Base-by-base conservation (phyloP, 1,284 basidiomycete genomes). In the Leccinum pachyderme region DNA sequence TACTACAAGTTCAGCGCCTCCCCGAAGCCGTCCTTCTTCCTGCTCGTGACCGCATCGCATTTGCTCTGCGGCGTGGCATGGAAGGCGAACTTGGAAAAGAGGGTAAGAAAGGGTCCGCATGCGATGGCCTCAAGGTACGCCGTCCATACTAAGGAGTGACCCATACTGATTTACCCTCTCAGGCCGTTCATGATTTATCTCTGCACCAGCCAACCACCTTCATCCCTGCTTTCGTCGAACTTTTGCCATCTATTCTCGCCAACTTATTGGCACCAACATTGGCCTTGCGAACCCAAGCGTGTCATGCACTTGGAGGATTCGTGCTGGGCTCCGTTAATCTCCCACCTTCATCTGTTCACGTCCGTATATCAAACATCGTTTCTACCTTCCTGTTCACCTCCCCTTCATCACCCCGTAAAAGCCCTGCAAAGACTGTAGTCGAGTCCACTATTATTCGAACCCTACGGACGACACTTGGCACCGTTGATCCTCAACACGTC, bases 61-160 rank as follows among this genome's bases (percentile, higher is more conserved):
- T 81, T 54, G 86, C 87, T 2, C 67, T 92, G 8, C 79, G 81
- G 51, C 82, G 89, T 35, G 90, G 84, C n/a, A 81, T 92, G 58
- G 85, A 88, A 55, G 90, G 90, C 11, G 86, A 91, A 57, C 80
- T 92, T 18, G 90, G 89, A 3, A 89, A 89, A 65, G 90, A 92
- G 69, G 89, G 89, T 8, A 91, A 91, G 74, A 91, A 89, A 62
- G 89, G 90, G 0, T 82, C 89, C 2, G 79, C 77, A 2, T 84
- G 78, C 39, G 89, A 92, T 66, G 87, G 86, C 18, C 76, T 91
- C 46, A 87, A 83, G 79, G 87, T 86, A 64, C 54, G 65, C 63
- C 63, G 51, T 60, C 50, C 53, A 44, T 28, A 55, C 7, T 41
- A 43, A 44, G 11, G 9, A 46, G n/a, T 8, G n/a, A 25, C 4